Evolutionary conservation across 352 stramenopile genomes (phyloP).

Genomic region (Phytopythium kandeliae): DNA sequence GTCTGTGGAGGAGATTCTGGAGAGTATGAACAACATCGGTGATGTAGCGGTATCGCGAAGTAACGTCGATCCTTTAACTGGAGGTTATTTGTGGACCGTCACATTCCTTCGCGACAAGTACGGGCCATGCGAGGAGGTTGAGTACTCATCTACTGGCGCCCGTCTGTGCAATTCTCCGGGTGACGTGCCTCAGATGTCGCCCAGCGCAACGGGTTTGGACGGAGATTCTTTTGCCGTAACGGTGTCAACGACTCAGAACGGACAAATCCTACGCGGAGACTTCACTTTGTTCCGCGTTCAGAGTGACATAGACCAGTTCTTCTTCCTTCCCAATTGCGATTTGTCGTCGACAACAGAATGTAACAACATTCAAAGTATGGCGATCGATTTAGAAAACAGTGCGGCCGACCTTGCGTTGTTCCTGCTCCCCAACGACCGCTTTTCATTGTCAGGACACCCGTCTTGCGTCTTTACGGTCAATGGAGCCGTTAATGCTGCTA

Average conservation of each 20-base stretch:
- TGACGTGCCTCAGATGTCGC: slow-evolving; percentile 85
- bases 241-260: slow-evolving; percentile 37
- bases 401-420: slow-evolving; percentile 16
- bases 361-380: slow-evolving; percentile 24
- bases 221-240: slow-evolving; percentile 24
- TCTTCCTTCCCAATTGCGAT: slow-evolving; percentile 27
- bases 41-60: slow-evolving; percentile 90
- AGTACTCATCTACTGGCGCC: slow-evolving; percentile 35
- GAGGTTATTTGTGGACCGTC: slow-evolving; percentile 93
- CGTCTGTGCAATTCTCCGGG: slow-evolving; percentile 91
- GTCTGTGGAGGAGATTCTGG: slow-evolving; percentile 94
- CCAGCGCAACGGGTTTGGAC: slow-evolving; percentile 13
- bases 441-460: slow-evolving; percentile 43
- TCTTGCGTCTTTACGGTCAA: slow-evolving; percentile 52
- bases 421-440: slow-evolving; percentile 37
- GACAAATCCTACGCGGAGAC: slow-evolving; percentile 81
- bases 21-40: slow-evolving; percentile 92
- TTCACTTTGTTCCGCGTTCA: slow-evolving; percentile 87
- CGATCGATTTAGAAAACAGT: slow-evolving; percentile 8
- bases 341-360: slow-evolving; percentile 10
- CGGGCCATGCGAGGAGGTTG: slow-evolving; percentile 57
- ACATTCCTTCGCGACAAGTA: slow-evolving; percentile 90
- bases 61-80: slow-evolving; percentile 79
- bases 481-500: slow-evolving; percentile 12
- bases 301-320: slow-evolving; percentile 48